Evolutionary conservation across 1,139 yeast genomes (phyloP), one percentile per base, ranked within the genome.

Genomic region (Nakaseomyces glabratus): DNA sequence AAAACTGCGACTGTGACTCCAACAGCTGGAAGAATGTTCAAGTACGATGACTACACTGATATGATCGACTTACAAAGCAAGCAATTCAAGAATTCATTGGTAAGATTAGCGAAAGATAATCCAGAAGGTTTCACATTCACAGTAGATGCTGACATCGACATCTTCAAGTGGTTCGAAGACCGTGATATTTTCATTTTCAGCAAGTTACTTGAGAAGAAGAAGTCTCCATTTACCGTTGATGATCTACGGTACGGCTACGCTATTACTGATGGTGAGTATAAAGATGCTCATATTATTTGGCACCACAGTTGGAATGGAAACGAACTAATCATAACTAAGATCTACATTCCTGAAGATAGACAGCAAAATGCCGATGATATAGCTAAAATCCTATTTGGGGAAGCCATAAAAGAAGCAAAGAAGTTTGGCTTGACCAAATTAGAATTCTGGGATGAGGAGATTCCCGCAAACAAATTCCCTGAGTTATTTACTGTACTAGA

Each of bases 221-320:
- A 40, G 7, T 35, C 45, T 33, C 43, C 20, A 30, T 37, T 33
- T 9, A 44, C 21, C 19, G 17, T 31, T 10, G 37, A 37, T 5
- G 32, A 36, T 14, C 33, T 36, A 23, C 41, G 47, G 14, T 65
- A 60, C 42, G 70, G 70, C 1, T 51, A 37, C 16, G 62, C 59
- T 14, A 28, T 42, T 15, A 41, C 48, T 25, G 37, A 40, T 13
- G 51, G 30, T 17, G 16, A 26, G 18, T 26, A 17, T 4, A 18
- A 26, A 21, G 42, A 54, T 2, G 51, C 53, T 28, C 66, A 65
- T 49, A 52, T 69, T 14, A 51, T 68, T 20, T 69, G 74, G 74
- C 60, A 62, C 24, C 73, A 67, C 39, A 66, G 65, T 34, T 67
- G 67, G 62, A 61, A 59, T 38, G 58, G 48, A 14, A 48, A 57